These are phyloP conservation scores for Penicillium expansum DNA, from an alignment of 2,329 filamentous ascomycete genomes.

Conservation along the genomic window DNA sequence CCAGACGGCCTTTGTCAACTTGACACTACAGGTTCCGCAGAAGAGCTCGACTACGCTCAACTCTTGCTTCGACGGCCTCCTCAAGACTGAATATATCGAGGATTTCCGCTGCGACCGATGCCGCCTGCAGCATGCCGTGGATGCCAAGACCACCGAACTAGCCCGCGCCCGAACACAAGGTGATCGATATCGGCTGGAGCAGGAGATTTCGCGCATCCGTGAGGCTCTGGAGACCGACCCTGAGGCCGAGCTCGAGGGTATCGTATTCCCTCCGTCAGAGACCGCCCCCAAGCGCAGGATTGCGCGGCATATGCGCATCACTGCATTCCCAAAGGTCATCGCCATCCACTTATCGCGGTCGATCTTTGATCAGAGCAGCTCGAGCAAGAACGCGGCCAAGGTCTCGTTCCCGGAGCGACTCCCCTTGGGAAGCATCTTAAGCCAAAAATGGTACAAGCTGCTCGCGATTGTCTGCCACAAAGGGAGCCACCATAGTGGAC, in stretches of 20 bases:
- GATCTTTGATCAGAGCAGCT: slow-evolving; percentile 77
- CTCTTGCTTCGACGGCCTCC: slow-evolving; percentile 85
- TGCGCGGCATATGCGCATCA: slow-evolving; percentile 81
- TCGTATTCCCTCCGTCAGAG: slow-evolving; percentile 71
- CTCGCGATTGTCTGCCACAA: slow-evolving; percentile 90
- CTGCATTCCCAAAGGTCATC: slow-evolving; percentile 81
- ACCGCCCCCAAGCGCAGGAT: slow-evolving; percentile 79
- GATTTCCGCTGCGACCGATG: slow-evolving; percentile 96
- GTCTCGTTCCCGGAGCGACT: slow-evolving; percentile 88
- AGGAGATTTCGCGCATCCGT: slow-evolving; percentile 64
- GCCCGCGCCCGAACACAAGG: slow-evolving; percentile 53
- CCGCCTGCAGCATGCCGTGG: slow-evolving; percentile 74
- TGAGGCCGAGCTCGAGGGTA: slow-evolving; percentile 68
- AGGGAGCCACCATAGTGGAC: slow-evolving; percentile 90
- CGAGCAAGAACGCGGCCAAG: slow-evolving; percentile 91
- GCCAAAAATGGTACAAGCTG: slow-evolving; percentile 77
- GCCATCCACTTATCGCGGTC: slow-evolving; percentile 90
- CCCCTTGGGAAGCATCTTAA: slow-evolving; percentile 73
- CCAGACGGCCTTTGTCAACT: slow-evolving; percentile 80
- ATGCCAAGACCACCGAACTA: slow-evolving; percentile 61
- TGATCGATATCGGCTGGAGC: slow-evolving; percentile 53
- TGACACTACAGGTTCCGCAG: slow-evolving; percentile 89
- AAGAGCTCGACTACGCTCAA: slow-evolving; percentile 76
- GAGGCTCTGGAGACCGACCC: slow-evolving; percentile 74
- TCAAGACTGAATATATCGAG: slow-evolving; percentile 94